Percentiles rank a stretch among this genome's conserved stretches.
phyloP scores from a whole-genome alignment of 164 flowering plant genomes.

The Berberis thunbergii region DNA sequence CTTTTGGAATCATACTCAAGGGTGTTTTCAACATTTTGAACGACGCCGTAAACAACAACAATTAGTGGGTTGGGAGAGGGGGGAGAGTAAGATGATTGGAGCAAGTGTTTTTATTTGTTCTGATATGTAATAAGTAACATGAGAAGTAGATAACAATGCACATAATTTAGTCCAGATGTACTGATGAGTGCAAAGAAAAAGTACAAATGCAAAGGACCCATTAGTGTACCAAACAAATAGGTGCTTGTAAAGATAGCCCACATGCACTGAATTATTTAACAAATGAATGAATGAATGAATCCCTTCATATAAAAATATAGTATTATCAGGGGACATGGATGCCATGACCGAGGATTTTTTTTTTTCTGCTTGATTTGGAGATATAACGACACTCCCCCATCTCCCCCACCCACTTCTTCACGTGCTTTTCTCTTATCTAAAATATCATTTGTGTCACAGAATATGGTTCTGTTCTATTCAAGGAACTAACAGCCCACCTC shows the following conservation, averaged over 20 bases:
- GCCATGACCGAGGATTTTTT: conserved; percentile 1
- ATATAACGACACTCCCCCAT: conserved; percentile 3
- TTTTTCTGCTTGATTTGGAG: not conserved
- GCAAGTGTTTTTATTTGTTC: not conserved
- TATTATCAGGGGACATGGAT: conserved; percentile 5
- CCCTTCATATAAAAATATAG: not conserved
- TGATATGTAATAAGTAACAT: not conserved
- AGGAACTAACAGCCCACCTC: too few species aligned
- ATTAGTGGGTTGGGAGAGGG: not conserved
- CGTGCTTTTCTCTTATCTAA: conserved; percentile 8
- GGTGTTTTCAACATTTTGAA: too few species aligned
- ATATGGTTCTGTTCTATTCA: not conserved
- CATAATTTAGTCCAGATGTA: not conserved
- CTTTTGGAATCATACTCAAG: too few species aligned
- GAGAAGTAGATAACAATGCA: not conserved
- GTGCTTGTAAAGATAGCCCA: conserved; percentile 1
- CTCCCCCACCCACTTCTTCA: conserved; percentile 14
- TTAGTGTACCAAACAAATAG: conserved; percentile 3
- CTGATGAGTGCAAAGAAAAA: conserved; percentile 5
- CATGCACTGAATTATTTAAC: conserved; percentile 4
- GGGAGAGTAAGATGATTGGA: too few species aligned
- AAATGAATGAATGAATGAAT: not conserved
- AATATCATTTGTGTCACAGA: not conserved
- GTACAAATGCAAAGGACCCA: conserved; percentile 11
- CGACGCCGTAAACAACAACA: not conserved